These are phyloP conservation scores for Lactifluus echinatus DNA, from an alignment of 768 basidiomycete species.

Conservation along the genomic window DNA sequence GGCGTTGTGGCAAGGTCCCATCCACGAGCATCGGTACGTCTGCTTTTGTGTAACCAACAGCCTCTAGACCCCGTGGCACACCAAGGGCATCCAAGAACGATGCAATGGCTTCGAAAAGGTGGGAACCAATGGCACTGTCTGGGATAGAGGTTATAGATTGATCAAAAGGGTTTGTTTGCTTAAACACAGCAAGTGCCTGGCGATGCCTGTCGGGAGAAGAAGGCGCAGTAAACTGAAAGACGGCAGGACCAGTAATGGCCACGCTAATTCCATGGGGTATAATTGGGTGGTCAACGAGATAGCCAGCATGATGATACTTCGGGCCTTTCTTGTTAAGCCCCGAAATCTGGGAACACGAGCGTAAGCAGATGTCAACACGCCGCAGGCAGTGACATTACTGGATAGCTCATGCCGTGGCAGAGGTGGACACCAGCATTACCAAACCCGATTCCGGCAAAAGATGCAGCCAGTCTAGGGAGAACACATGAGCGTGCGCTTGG, in stretches of 20 bases:
- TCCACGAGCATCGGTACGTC: conserved; percentile 76
- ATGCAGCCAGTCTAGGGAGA: conserved; percentile 64
- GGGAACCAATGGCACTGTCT: conserved; percentile 67
- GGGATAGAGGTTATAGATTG: conserved; percentile 65
- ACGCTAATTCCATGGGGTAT: conserved; percentile 93
- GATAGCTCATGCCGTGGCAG: conserved; percentile 86
- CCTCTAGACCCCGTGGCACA: conserved; percentile 79
- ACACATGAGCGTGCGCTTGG: neutral
- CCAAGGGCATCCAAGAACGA: conserved; percentile 79
- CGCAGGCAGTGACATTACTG: conserved; percentile 36
- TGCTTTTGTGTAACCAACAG: conserved; percentile 60
- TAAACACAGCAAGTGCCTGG: conserved; percentile 80
- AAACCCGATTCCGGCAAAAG: conserved; percentile 93
- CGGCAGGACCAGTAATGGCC: conserved; percentile 85
- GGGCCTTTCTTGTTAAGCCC: conserved; percentile 92
- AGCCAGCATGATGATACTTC: conserved; percentile 87
- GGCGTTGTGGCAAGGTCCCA: conserved; percentile 85
- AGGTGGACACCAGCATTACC: conserved; percentile 90
- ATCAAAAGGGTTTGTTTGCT: conserved; percentile 51
- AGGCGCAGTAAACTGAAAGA: conserved; percentile 94
- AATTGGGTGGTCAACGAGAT: conserved; percentile 76
- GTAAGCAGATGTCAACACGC: neutral
- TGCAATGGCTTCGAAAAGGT: conserved; percentile 81
- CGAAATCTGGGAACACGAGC: conserved; percentile 53
- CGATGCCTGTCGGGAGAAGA: conserved; percentile 89